Conservation (phyloP, 2,329 filamentous ascomycete species). For the Fusarium irregulare region DNA sequence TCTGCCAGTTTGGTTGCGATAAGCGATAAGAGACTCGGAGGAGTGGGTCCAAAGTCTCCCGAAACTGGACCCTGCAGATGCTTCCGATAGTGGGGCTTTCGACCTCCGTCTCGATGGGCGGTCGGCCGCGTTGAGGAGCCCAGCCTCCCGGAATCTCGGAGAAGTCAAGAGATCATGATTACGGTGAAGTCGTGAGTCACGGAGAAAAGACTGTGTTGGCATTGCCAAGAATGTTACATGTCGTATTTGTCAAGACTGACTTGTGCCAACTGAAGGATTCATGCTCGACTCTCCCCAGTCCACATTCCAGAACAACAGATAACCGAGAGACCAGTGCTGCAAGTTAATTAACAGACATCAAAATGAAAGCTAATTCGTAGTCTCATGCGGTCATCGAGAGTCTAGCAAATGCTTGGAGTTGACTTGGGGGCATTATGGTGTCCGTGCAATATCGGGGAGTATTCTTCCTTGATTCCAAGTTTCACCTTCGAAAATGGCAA, state of each 20-base stretch:
- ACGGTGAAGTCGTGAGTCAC: not conserved
- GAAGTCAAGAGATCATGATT: slow-evolving; percentile 5
- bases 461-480: slow-evolving; percentile 12
- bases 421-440: not conserved
- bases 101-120: slow-evolving; percentile 19
- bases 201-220: not conserved
- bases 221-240: not conserved
- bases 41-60: slow-evolving; percentile 23
- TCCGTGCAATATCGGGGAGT: slow-evolving; percentile 11
- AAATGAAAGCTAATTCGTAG: not conserved
- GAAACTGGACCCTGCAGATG: slow-evolving; percentile 29
- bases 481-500: slow-evolving; percentile 12
- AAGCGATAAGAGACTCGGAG: slow-evolving; percentile 44
- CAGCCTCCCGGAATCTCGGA: slow-evolving; percentile 20
- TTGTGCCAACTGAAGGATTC: not conserved
- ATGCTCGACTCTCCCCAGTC: not conserved
- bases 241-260: not conserved
- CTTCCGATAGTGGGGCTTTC: slow-evolving; percentile 24
- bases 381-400: slow-evolving; percentile 4
- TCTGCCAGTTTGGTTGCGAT: slow-evolving; percentile 29
- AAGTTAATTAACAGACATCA: not conserved
- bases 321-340: not conserved
- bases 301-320: not conserved
- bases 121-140: slow-evolving; percentile 7
- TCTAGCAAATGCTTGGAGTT: not conserved